phyloP scores from a whole-genome alignment of 2,329 filamentous ascomycete species.

The Capronia epimyces region DNA sequence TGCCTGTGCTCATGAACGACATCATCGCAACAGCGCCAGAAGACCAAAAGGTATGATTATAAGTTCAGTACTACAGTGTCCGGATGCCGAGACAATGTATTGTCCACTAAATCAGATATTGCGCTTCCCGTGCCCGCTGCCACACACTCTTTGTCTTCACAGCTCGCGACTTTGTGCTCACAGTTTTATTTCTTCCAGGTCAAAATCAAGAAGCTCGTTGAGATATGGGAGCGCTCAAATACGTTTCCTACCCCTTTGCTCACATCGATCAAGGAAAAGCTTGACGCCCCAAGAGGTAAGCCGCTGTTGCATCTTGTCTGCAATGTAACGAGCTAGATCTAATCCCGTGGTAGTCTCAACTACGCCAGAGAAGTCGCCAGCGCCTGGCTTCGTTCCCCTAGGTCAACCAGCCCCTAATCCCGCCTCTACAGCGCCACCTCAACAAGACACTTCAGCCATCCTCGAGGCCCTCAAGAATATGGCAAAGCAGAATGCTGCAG shows the following conservation, averaged over 20 bases:
- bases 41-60: conserved; percentile 84
- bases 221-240: conserved; percentile 95
- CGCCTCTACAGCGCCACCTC: conserved; percentile 30
- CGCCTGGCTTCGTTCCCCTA: conserved; percentile 41
- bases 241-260: conserved; percentile 83
- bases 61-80: conserved; percentile 14
- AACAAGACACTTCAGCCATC: conserved; percentile 60
- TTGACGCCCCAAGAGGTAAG: conserved; percentile 65
- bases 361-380: conserved; percentile 57
- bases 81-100: neutral
- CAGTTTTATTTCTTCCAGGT: conserved; percentile 59
- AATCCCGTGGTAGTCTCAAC: conserved; percentile 39
- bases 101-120: neutral
- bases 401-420: conserved; percentile 31
- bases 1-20: conserved; percentile 92
- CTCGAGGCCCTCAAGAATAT: conserved; percentile 75
- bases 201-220: conserved; percentile 90
- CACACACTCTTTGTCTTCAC: neutral
- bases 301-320: conserved; percentile 18
- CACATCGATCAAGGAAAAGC: conserved; percentile 72
- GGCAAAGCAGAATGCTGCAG: conserved; percentile 64
- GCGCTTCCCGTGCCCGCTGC: neutral
- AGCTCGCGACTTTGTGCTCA: conserved; percentile 38
- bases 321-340: conserved; percentile 3
- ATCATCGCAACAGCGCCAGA: conserved; percentile 80